Evolutionary conservation across 1,284 basidiomycete genomes (phyloP).

Genomic region (Golubevia sp.): DNA sequence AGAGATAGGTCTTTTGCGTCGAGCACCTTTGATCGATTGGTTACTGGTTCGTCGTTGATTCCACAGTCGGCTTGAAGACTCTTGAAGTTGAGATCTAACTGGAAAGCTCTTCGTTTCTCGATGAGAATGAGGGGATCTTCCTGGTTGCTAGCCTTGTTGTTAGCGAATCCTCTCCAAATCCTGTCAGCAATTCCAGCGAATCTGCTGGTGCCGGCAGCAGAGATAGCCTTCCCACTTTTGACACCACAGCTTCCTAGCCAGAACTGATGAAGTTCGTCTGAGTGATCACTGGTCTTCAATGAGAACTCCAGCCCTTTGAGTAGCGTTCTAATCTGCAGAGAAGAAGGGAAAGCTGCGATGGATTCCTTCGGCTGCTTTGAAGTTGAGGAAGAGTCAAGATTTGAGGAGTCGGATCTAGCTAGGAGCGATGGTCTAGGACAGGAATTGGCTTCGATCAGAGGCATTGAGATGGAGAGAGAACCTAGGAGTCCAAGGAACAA

Average conservation of each 20-base stretch:
- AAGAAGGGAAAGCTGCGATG: too few species aligned
- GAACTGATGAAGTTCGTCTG: constrained; percentile 35
- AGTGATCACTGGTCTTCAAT: constrained; percentile 30
- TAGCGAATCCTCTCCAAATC: neutral
- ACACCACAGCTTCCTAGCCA: constrained; percentile 55
- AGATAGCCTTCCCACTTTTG: neutral
- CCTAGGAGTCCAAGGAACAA: constrained; percentile 3
- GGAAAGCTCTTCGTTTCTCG: constrained; percentile 45
- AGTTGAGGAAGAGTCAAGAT: too few species aligned
- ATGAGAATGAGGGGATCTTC: neutral
- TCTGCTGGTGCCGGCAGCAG: neutral
- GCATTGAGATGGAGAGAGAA: constrained; percentile 11
- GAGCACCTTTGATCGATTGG: constrained; percentile 19
- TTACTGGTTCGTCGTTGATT: constrained; percentile 4
- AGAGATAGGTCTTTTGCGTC: constrained; percentile 20
- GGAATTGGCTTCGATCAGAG: constrained; percentile 16
- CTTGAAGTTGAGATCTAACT: constrained; percentile 18
- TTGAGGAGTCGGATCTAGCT: too few species aligned
- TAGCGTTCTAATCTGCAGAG: constrained; percentile 2
- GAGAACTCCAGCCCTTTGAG: constrained; percentile 22
- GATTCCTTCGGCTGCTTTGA: too few species aligned
- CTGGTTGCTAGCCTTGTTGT: neutral
- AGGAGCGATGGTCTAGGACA: constrained; percentile 20
- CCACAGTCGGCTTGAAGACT: constrained; percentile 23
- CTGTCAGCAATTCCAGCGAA: neutral